These are phyloP conservation scores for Euryodendron excelsum DNA, from an alignment of 148 eudicot species.

Conservation along the genomic window DNA sequence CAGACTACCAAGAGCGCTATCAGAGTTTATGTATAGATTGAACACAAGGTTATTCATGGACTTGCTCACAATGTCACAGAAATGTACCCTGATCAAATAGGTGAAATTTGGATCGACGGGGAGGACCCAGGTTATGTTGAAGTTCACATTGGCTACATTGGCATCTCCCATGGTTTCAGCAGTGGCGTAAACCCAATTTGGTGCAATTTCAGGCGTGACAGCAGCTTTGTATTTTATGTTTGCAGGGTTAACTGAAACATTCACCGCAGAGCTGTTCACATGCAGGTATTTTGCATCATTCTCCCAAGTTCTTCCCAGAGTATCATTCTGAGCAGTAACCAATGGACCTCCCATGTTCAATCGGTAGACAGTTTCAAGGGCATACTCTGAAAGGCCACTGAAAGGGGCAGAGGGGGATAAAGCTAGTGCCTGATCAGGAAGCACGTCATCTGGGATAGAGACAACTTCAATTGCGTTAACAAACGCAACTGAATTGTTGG, in stretches of 20 bases:
- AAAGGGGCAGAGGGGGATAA: conserved; percentile 50
- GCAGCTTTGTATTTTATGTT: conserved; percentile 50
- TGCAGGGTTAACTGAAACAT: conserved; percentile 61
- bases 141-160: conserved; percentile 56
- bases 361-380: conserved; percentile 79
- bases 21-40: conserved; percentile 76
- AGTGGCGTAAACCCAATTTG: conserved; percentile 86
- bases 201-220: conserved; percentile 61
- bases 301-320: conserved; percentile 89
- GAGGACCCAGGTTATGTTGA: conserved; percentile 91
- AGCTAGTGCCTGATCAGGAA: conserved; percentile 63
- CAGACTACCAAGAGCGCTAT: conserved; percentile 50
- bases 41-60: conserved; percentile 67
- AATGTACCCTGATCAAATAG: conserved; percentile 72
- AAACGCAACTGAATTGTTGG: conserved; percentile 81
- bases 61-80: conserved; percentile 81
- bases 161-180: conserved; percentile 88
- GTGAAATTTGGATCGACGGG: conserved; percentile 69
- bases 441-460: conserved; percentile 62
- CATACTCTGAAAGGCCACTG: conserved; percentile 53
- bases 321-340: conserved; percentile 81
- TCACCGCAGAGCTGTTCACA: conserved; percentile 75
- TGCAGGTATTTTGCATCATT: conserved; percentile 79
- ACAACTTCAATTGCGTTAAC: conserved; percentile 93
- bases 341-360: conserved; percentile 92